Evolutionary conservation across 2,329 filamentous ascomycete genomes (phyloP), one percentile per base, ranked within the genome.

Genomic region (Hypocreales sp.): DNA sequence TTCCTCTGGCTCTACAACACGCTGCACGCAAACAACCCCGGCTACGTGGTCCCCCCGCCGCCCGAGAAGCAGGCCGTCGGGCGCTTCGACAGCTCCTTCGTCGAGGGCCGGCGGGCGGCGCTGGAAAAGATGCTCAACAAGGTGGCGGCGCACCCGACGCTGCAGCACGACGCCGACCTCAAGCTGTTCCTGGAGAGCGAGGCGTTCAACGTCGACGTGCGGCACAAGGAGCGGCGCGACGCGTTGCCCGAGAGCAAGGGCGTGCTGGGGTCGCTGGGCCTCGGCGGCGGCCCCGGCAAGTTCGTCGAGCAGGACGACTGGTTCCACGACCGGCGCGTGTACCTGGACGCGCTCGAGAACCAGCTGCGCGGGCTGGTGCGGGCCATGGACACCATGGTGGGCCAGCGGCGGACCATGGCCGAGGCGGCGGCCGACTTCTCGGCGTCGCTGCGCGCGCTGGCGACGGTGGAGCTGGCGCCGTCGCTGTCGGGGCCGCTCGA

Each of bases 281-380:
- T 90, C 35, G 79, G 67, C 35, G 80, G 86, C 17, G 68, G 74
- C 32, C 66, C 72, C 29, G 75, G 67, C 42, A 98, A 98, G 53
- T 98, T 98, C 55, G 74, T 98, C 21, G 90, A 98, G 55, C 90
- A 95, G 47, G 90, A 98, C 49, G 90, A 98, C 56, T 98, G 87
- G 90, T 98, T 98, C 57, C 87, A 98, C 42, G 90, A 98, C 40
- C 83, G 90, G 35, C 82, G 78, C 44, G 72, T 95, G 30, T 98
- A 98, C 46, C 69, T 98, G 8, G 90, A 98, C 49, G 86, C 86
- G 5, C 66, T 95, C 20, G 86, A 95, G 47, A 84, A 73, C 41
- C 87, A 95, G 50, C 66, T 94, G 34, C 92, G 86, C 50, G 77
- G 80, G 8, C 62, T 95, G 11, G 66, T 94, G 42, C 95, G 94